These are phyloP conservation scores for Trichoderma erinaceum DNA, from an alignment of 495 filamentous ascomycete species.

Conservation along the genomic window DNA sequence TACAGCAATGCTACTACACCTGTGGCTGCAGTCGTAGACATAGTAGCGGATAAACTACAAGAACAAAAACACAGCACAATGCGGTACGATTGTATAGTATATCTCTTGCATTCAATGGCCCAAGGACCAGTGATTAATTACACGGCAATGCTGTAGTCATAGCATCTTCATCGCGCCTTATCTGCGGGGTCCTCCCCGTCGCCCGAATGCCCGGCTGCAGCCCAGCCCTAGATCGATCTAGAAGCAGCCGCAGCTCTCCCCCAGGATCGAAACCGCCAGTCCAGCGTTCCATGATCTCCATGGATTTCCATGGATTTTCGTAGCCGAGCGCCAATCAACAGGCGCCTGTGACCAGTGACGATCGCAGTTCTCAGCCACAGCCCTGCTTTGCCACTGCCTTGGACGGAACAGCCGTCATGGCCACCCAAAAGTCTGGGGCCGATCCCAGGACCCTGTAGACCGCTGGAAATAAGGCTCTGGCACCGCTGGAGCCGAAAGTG, in stretches of 20 bases:
- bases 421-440: background rate
- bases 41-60: too few relatives aligned
- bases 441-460: background rate
- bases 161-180: too few relatives aligned
- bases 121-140: too few relatives aligned
- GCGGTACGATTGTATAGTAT: too few relatives aligned
- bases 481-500: background rate
- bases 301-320: background rate
- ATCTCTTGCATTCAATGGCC: too few relatives aligned
- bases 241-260: background rate
- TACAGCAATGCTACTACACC: too few relatives aligned
- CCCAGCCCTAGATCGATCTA: background rate
- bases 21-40: too few relatives aligned
- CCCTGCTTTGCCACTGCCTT: slow-evolving; percentile 7
- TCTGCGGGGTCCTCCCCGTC: too few relatives aligned
- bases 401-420: background rate
- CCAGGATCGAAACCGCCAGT: background rate
- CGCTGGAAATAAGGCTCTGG: background rate
- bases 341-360: background rate
- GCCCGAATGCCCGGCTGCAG: background rate
- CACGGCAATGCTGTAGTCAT: too few relatives aligned
- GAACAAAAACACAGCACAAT: too few relatives aligned
- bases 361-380: slow-evolving; percentile 9
- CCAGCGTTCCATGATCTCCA: background rate
- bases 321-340: background rate